Evolutionary conservation across 805 yeast species (phyloP), one percentile per base, ranked within the genome.

Genomic region (Yarrowia sp.): DNA sequence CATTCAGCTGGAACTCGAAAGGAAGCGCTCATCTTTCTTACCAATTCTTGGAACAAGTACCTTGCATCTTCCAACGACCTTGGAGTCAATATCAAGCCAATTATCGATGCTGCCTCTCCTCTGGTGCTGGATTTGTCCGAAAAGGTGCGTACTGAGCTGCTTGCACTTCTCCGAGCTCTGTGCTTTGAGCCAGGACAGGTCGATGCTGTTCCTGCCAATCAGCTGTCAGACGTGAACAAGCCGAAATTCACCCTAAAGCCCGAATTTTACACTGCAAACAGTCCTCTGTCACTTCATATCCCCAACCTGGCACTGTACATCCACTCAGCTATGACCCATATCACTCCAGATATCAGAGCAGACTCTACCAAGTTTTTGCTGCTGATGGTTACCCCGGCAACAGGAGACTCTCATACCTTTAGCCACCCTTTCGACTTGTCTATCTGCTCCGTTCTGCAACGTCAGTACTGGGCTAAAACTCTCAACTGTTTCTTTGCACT

Each of bases 261-360:
- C 8, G 64, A 58, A 35, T 44, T 43, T 8, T 36, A 58, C 43
- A 58, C 47, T 3, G 50, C 64, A 44, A 32, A 57, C 50, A 50
- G 65, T 8, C 64, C 64, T 5, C 67, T 74, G 28, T 82, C 18
- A 72, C 88, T 64, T 14, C 77, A 78, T 63, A 66, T 71, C 4
- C 50, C 69, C 28, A 63, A 69, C 22, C 64, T 79, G 15, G 81
- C 89, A n/a, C 79, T 93, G 35, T 92, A 88, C 73, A 80, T 93
- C 15, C 89, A 88, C 69, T 87, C 93, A 62, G 96, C 97, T 3
- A 93, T 95, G 97, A 89, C 98, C 15, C 98, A 95, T 74, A 88
- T 95, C 44, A 83, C 83, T 35, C 86, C 91, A 1, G 85, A 84
- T 4, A 86, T 95, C 32, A 82, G 97, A 65, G 83, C 84, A 50